Evolutionary conservation across 2,329 filamentous ascomycete genomes (phyloP).

Genomic region (Beauveria varroae): DNA sequence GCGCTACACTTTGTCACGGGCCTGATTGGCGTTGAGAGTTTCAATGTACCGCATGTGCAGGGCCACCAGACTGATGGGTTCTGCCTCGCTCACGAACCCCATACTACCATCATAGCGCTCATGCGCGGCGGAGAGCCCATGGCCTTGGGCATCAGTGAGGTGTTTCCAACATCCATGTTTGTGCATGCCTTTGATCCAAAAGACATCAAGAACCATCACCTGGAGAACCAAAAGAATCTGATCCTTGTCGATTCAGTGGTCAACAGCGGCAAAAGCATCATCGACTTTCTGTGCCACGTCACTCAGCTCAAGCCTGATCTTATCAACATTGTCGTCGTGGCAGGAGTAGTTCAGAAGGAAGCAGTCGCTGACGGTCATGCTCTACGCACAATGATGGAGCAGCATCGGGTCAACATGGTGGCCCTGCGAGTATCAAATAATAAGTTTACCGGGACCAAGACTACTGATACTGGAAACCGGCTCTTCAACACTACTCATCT

Average conservation of each 20-base stretch:
- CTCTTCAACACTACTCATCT: slow-evolving; percentile 51
- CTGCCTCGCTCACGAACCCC: slow-evolving; percentile 36
- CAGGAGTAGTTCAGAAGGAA: slow-evolving; percentile 44
- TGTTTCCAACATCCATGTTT: slow-evolving; percentile 44
- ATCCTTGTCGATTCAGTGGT: slow-evolving; percentile 54
- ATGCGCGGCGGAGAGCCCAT: slow-evolving; percentile 59
- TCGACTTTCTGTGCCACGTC: slow-evolving; percentile 41
- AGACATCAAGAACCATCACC: slow-evolving; percentile 35
- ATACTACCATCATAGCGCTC: slow-evolving; percentile 48
- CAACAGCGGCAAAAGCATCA: slow-evolving; percentile 46
- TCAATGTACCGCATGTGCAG: slow-evolving; percentile 44
- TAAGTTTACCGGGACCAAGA: slow-evolving; percentile 43
- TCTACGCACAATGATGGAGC: slow-evolving; percentile 15
- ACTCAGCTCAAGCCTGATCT: slow-evolving; percentile 25
- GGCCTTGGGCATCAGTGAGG: slow-evolving; percentile 49
- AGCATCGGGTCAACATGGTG: slow-evolving; percentile 31
- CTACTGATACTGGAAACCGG: slow-evolving; percentile 51
- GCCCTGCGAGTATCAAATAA: slow-evolving; percentile 49
- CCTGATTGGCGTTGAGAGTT: slow-evolving; percentile 42
- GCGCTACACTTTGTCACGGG: slow-evolving; percentile 39
- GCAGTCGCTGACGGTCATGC: slow-evolving; percentile 15
- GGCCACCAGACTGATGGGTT: slow-evolving; percentile 36
- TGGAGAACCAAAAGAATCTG: slow-evolving; percentile 32
- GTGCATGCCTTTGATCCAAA: slow-evolving; percentile 33
- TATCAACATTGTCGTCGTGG: slow-evolving; percentile 45